A percentile compares a stretch with the other conserved stretches of the same genome.
Evolutionary conservation across 495 filamentous ascomycete species (phyloP).

Genomic region (Penicillium longicatenatum): DNA sequence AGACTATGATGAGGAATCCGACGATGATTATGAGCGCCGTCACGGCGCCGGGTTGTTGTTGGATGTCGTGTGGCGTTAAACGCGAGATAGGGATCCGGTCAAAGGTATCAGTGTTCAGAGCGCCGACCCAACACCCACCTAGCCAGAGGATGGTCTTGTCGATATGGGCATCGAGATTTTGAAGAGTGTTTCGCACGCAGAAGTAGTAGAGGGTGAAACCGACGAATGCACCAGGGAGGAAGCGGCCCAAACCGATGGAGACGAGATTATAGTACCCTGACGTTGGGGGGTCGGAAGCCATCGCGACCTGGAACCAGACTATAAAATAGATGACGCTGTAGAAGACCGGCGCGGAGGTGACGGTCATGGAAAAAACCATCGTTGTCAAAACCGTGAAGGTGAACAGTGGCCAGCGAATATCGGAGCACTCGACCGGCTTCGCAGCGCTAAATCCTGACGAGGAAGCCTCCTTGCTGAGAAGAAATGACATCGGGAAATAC

Average conservation of each 20-base stretch:
- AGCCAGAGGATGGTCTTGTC: slow-evolving; percentile 79
- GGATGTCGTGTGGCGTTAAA: slow-evolving; percentile 70
- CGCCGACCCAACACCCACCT: slow-evolving; percentile 74
- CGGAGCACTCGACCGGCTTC: slow-evolving; percentile 50
- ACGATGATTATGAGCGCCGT: slow-evolving; percentile 66
- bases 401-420: slow-evolving; percentile 70
- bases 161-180: slow-evolving; percentile 61
- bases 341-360: slow-evolving; percentile 63
- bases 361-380: slow-evolving; percentile 62
- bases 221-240: slow-evolving; percentile 71
- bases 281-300: slow-evolving; percentile 70
- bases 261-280: slow-evolving; percentile 56
- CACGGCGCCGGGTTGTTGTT: slow-evolving; percentile 74
- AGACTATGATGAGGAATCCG: slow-evolving; percentile 52
- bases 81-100: slow-evolving; percentile 75
- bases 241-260: slow-evolving; percentile 65
- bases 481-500: slow-evolving; percentile 69
- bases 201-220: slow-evolving; percentile 72
- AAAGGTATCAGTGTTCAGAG: slow-evolving; percentile 75
- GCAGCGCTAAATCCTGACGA: slow-evolving; percentile 19
- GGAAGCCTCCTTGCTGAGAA: slow-evolving; percentile 45
- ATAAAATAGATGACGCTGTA: slow-evolving; percentile 66
- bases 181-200: slow-evolving; percentile 50
- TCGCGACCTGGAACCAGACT: slow-evolving; percentile 73
- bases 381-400: slow-evolving; percentile 66